Conservation (phyloP, 768 basidiomycete genomes). For the Tricholoma matsutake region DNA sequence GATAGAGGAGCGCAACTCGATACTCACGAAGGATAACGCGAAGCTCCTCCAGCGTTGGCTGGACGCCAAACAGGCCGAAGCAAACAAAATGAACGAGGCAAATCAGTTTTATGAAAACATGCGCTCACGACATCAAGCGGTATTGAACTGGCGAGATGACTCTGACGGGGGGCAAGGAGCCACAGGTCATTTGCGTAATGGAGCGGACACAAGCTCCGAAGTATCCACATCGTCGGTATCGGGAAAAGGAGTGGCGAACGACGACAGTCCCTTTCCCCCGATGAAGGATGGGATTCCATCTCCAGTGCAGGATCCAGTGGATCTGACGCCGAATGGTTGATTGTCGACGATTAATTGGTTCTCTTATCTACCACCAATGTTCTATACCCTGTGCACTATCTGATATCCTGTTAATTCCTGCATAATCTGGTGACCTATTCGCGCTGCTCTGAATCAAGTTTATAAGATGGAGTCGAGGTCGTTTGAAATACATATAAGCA, state of each 20-base stretch:
- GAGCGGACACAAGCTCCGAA: conserved; percentile 29
- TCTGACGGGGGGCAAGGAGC: conserved; percentile 21
- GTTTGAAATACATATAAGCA: conserved; percentile 24
- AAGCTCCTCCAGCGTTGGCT: conserved; percentile 95
- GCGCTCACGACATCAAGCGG: conserved; percentile 68
- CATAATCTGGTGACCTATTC: background rate
- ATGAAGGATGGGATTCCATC: conserved; percentile 74
- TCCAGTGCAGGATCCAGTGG: conserved; percentile 64
- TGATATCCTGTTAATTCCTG: conserved; percentile 3
- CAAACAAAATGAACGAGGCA: conserved; percentile 93
- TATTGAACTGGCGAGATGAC: conserved; percentile 54
- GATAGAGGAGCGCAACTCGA: conserved; percentile 82
- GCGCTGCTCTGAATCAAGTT: background rate
- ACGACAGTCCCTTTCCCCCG: conserved; percentile 41
- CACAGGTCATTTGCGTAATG: conserved; percentile 19
- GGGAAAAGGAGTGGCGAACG: conserved; percentile 70
- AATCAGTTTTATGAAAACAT: conserved; percentile 88
- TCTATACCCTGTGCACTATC: conserved; percentile 32
- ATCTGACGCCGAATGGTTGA: conserved; percentile 92
- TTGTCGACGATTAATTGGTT: conserved; percentile 46
- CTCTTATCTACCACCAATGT: conserved; percentile 8
- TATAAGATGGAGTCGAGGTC: conserved; percentile 8
- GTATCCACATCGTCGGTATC: conserved; percentile 37
- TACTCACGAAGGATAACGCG: conserved; percentile 90
- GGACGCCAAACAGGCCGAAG: conserved; percentile 90